Conservation (phyloP, 2,329 filamentous ascomycete genomes). For the Zymoseptoria passerinii region DNA sequence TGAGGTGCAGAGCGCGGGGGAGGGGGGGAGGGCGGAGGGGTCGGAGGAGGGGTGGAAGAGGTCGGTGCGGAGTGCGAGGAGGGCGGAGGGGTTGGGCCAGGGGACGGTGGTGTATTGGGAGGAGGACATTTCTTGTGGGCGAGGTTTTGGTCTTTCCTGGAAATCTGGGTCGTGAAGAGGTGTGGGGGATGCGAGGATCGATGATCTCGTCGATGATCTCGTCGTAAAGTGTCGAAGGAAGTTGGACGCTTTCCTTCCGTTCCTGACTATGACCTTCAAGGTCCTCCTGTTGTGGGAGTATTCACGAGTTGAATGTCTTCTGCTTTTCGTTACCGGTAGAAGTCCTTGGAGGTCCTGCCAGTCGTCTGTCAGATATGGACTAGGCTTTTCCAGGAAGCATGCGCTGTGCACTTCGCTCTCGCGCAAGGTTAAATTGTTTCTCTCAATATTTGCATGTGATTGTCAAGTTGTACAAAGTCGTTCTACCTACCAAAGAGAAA, state of each 20-base stretch:
- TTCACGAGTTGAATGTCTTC: no score
- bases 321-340: no score
- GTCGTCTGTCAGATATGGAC: no score
- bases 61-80: slow-evolving; percentile 56
- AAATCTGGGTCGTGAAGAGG: background rate
- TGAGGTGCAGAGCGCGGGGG: slow-evolving; percentile 33
- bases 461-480: background rate
- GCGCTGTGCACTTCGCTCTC: no score
- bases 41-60: slow-evolving; percentile 47
- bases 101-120: slow-evolving; percentile 61
- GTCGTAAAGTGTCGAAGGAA: no score
- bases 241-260: no score
- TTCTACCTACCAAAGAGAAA: background rate
- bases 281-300: no score
- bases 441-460: background rate
- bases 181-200: background rate
- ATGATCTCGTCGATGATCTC: no score
- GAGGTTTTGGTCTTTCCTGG: background rate
- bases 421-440: no score
- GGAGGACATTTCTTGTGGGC: background rate
- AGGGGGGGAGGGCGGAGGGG: slow-evolving; percentile 26
- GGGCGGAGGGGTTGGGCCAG: slow-evolving; percentile 59
- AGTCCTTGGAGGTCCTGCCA: no score
- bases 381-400: no score
- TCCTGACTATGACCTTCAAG: no score